Percentiles rank a stretch among this genome's conserved stretches.
phyloP scores from a whole-genome alignment of 208 protist genomes.

The Leptomonas pyrrhocoris region DNA sequence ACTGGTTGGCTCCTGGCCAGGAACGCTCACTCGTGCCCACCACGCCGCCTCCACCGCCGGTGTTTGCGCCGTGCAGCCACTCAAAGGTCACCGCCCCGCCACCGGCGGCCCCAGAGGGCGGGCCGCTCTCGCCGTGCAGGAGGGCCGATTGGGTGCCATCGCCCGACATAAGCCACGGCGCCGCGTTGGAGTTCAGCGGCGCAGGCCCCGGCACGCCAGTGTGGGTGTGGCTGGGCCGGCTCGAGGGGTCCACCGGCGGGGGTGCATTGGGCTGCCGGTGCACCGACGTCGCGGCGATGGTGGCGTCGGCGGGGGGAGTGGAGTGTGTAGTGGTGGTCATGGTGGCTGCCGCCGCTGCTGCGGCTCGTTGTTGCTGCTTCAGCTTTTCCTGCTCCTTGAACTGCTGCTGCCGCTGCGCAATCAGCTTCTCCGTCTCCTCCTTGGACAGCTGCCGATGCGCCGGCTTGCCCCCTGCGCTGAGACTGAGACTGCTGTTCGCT shows the following conservation, averaged over 20 bases:
- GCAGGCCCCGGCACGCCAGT: neutral
- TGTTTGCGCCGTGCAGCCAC: slow-evolving; percentile 16
- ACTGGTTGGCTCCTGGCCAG: slow-evolving; percentile 20
- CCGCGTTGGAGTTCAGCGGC: slow-evolving; percentile 4
- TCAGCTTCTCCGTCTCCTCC: slow-evolving; percentile 37
- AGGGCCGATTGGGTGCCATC: slow-evolving; percentile 11
- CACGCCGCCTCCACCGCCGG: neutral
- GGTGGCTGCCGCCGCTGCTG: slow-evolving; percentile 15
- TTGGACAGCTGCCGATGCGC: slow-evolving; percentile 43
- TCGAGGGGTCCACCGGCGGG: neutral
- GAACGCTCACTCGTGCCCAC: slow-evolving; percentile 3
- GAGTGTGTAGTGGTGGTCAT: slow-evolving; percentile 5
- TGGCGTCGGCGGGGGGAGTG: neutral
- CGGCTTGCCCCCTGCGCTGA: slow-evolving; percentile 18
- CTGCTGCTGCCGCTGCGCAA: slow-evolving; percentile 41
- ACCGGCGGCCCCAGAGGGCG: neutral
- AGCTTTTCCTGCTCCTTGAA: slow-evolving; percentile 18
- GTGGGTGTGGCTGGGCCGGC: slow-evolving; percentile 6
- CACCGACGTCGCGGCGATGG: neutral
- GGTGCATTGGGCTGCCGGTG: too few relatives aligned
- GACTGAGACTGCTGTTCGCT: slow-evolving; percentile 22
- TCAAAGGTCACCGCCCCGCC: slow-evolving; percentile 16
- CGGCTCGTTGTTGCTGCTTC: slow-evolving; percentile 10
- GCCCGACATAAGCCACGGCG: slow-evolving; percentile 27
- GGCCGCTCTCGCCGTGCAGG: neutral